Percentiles rank a stretch among this genome's conserved stretches.
These are phyloP conservation scores for Cryptosporidium viatorum DNA, from an alignment of 169 alveolate species.

Conservation along the genomic window DNA sequence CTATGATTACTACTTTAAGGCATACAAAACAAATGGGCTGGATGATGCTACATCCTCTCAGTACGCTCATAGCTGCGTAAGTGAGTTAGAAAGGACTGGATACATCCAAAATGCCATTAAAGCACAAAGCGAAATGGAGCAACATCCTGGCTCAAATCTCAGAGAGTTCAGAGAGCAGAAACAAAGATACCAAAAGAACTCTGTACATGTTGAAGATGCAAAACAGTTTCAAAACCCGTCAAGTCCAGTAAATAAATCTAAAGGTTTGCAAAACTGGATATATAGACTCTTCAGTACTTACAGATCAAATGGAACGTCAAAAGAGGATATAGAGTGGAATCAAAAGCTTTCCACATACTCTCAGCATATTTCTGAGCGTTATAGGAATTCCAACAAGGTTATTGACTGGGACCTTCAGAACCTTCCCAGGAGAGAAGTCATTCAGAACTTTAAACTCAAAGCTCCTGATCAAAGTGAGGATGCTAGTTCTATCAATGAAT, in stretches of 20 bases:
- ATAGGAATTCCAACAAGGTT: slow-evolving; percentile 15
- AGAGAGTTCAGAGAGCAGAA: background rate
- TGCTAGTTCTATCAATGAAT: background rate
- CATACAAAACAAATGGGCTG: slow-evolving; percentile 68
- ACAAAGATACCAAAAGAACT: background rate
- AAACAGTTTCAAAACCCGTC: background rate
- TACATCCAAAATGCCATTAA: slow-evolving; percentile 28
- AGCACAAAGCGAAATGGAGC: background rate
- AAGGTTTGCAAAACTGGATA: slow-evolving; percentile 59
- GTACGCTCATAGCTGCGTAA: slow-evolving; percentile 65
- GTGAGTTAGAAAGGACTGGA: slow-evolving; percentile 57
- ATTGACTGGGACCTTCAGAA: slow-evolving; percentile 63
- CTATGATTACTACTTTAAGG: slow-evolving; percentile 41
- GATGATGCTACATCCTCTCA: slow-evolving; percentile 61
- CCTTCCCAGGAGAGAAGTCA: slow-evolving; percentile 57
- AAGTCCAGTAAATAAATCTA: background rate
- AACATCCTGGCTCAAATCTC: background rate
- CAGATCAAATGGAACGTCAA: slow-evolving; percentile 62
- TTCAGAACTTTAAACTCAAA: slow-evolving; percentile 28
- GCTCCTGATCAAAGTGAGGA: background rate
- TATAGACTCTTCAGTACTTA: slow-evolving; percentile 27
- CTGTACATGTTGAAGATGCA: background rate
- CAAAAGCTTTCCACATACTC: slow-evolving; percentile 42
- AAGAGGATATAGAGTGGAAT: slow-evolving; percentile 69
- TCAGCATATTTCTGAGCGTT: slow-evolving; percentile 26